Evolutionary conservation across 441 rosid genomes (phyloP).

Genomic region (Syzygium syzygioides): DNA sequence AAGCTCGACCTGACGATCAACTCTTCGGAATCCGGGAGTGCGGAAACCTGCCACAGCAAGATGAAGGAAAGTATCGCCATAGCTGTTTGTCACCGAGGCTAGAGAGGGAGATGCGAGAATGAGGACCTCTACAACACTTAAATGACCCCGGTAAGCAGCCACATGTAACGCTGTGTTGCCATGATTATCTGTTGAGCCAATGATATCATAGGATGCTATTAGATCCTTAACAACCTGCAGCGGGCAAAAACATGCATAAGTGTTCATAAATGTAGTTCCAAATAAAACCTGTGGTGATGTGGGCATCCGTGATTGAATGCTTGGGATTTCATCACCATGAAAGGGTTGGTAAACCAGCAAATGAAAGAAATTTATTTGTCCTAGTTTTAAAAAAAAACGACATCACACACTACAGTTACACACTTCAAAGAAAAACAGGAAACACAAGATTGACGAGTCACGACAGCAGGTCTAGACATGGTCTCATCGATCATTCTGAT

Average conservation of each 20-base stretch:
- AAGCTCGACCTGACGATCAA: constrained; percentile 73
- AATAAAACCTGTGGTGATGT: not conserved
- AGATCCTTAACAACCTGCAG: constrained; percentile 73
- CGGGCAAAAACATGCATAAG: not conserved
- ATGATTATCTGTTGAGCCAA: constrained; percentile 43
- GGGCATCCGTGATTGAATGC: not conserved
- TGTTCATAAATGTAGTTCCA: not conserved
- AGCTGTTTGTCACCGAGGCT: constrained; percentile 32
- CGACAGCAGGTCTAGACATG: fast-evolving
- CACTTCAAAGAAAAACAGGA: not conserved
- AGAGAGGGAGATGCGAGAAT: constrained; percentile 40
- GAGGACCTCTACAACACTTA: constrained; percentile 46
- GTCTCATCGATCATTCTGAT: not conserved
- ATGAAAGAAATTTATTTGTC: not conserved
- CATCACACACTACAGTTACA: not conserved
- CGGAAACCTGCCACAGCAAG: constrained; percentile 77
- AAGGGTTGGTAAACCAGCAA: not conserved
- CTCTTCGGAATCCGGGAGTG: constrained; percentile 67
- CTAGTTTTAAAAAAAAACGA: not conserved
- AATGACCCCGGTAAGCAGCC: constrained; percentile 76
- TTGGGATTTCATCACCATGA: not conserved
- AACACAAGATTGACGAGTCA: not conserved
- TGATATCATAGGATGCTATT: constrained; percentile 38
- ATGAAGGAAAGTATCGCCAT: constrained; percentile 85
- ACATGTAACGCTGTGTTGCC: constrained; percentile 85